Evolutionary conservation across 2,329 filamentous ascomycete genomes (phyloP).

Genomic region (Penicillium italicum): DNA sequence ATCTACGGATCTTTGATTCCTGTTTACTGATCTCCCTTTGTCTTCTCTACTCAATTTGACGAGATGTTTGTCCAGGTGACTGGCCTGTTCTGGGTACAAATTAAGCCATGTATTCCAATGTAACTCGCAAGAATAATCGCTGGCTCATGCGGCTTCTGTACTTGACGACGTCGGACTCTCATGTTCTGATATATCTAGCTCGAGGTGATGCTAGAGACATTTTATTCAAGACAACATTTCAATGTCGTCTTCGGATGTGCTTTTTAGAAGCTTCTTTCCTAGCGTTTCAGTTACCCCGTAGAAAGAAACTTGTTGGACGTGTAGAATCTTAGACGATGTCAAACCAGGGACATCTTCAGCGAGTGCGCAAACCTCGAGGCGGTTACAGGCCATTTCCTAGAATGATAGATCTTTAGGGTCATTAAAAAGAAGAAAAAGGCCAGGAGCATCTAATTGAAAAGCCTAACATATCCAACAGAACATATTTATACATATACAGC

Average conservation of each 20-base stretch:
- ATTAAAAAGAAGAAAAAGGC: neutral
- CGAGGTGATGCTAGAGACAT: neutral
- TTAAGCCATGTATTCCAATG: neutral
- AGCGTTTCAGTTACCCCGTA: too few relatives aligned
- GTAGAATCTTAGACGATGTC: neutral
- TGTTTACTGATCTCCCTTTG: neutral
- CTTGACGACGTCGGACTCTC: neutral
- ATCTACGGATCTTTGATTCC: neutral
- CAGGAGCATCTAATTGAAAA: constrained; percentile 4
- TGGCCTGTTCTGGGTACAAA: neutral
- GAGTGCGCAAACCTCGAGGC: neutral
- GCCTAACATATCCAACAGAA: constrained; percentile 15
- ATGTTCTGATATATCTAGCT: neutral
- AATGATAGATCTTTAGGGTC: neutral
- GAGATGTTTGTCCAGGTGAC: neutral
- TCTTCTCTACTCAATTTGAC: neutral
- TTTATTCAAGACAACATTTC: neutral
- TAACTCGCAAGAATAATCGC: neutral
- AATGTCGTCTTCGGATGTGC: neutral
- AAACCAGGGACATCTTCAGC: neutral
- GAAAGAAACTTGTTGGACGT: too few relatives aligned
- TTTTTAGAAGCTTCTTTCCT: neutral
- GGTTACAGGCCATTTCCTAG: neutral
- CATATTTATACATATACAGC: constrained; percentile 31
- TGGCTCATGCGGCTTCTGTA: neutral